A percentile compares a stretch with the other conserved stretches of the same genome.
phyloP scores from a whole-genome alignment of 805 yeast species.

The Metschnikowia lachancei region DNA sequence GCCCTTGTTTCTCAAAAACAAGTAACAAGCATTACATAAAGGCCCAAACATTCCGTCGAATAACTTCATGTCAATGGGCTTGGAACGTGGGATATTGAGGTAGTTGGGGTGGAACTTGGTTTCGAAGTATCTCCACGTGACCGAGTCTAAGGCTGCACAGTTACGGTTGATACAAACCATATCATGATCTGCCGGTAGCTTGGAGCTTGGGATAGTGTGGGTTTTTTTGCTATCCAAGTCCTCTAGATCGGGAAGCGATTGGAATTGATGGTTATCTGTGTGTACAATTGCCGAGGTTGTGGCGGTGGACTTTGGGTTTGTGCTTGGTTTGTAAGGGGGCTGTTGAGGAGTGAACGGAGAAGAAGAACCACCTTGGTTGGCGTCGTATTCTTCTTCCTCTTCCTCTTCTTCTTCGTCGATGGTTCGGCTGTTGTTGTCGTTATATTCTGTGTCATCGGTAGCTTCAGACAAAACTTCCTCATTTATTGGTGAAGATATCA shows the following conservation, averaged over 20 bases:
- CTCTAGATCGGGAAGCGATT: conserved; percentile 43
- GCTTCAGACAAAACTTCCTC: conserved; percentile 37
- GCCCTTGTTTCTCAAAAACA: conserved; percentile 42
- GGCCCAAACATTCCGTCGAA: conserved; percentile 50
- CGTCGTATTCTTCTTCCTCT: conserved; percentile 28
- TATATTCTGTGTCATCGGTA: conserved; percentile 41
- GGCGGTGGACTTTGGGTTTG: conserved; percentile 8
- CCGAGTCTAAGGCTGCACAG: conserved; percentile 38
- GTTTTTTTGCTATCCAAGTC: conserved; percentile 44
- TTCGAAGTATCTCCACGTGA: conserved; percentile 46
- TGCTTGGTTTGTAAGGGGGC: conserved; percentile 32
- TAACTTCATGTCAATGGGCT: conserved; percentile 37
- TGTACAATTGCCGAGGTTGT: conserved; percentile 12
- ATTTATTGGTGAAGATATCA: conserved; percentile 41
- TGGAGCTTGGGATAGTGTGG: conserved; percentile 39
- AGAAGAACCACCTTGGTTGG: conserved; percentile 27
- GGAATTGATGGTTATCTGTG: conserved; percentile 27
- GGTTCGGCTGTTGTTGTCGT: conserved; percentile 19
- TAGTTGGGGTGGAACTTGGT: conserved; percentile 36
- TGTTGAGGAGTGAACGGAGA: conserved; percentile 44
- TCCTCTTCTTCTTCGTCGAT: conserved; percentile 28
- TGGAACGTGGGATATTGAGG: conserved; percentile 37
- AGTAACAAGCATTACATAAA: conserved; percentile 45
- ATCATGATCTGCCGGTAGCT: conserved; percentile 40
- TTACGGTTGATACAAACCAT: conserved; percentile 40